Conservation (phyloP, 768 basidiomycete genomes). For the Hemileccinum rubropunctum region DNA sequence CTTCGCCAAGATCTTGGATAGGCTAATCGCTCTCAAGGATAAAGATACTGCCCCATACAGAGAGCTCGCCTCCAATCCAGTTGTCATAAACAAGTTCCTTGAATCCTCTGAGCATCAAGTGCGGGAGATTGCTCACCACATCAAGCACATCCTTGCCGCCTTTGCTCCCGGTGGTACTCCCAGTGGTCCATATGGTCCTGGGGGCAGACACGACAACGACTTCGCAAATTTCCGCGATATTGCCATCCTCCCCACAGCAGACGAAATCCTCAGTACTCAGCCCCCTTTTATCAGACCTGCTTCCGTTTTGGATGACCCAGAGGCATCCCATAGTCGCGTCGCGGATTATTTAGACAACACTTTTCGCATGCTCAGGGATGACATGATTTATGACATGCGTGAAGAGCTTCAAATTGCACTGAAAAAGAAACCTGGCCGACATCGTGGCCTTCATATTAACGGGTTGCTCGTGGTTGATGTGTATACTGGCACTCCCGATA, state of each 20-base stretch:
- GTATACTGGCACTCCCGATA: slow-evolving; percentile 31
- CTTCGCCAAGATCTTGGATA: slow-evolving; percentile 50
- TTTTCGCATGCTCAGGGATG: slow-evolving; percentile 64
- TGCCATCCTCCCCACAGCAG: slow-evolving; percentile 60
- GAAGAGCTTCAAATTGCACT: slow-evolving; percentile 52
- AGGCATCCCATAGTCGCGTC: slow-evolving; percentile 35
- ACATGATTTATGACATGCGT: slow-evolving; percentile 57
- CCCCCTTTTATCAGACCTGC: slow-evolving; percentile 52
- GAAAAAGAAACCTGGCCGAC: slow-evolving; percentile 40
- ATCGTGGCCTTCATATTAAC: slow-evolving; percentile 39
- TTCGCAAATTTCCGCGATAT: slow-evolving; percentile 57
- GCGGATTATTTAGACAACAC: slow-evolving; percentile 61
- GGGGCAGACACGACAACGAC: slow-evolving; percentile 74
- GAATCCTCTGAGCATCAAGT: slow-evolving; percentile 26
- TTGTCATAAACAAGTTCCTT: slow-evolving; percentile 25
- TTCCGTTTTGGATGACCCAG: slow-evolving; percentile 43
- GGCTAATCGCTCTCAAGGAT: slow-evolving; percentile 40
- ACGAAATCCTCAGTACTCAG: slow-evolving; percentile 50
- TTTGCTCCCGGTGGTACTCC: slow-evolving; percentile 21
- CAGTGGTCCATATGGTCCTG: slow-evolving; percentile 38
- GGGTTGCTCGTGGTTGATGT: slow-evolving; percentile 40
- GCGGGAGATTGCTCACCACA: slow-evolving; percentile 37
- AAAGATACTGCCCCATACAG: slow-evolving; percentile 37
- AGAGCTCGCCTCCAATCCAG: slow-evolving; percentile 33
- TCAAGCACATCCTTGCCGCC: slow-evolving; percentile 39